phyloP scores from a whole-genome alignment of 2,329 filamentous ascomycete genomes.

The Nigrospora oryzae region DNA sequence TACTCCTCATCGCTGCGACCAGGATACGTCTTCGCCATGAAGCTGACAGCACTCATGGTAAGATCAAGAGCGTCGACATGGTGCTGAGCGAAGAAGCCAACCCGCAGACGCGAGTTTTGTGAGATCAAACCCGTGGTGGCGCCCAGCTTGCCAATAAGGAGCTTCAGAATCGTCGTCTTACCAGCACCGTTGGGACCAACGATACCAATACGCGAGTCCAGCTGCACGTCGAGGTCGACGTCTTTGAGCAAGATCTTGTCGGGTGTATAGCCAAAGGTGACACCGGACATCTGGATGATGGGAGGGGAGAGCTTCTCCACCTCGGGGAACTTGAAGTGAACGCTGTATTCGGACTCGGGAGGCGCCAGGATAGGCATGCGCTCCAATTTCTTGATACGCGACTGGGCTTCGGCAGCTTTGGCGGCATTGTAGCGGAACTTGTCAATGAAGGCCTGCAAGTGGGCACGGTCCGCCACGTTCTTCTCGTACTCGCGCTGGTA shows the following conservation, averaged over 20 bases:
- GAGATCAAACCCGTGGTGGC: slow-evolving; percentile 76
- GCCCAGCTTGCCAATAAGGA: slow-evolving; percentile 81
- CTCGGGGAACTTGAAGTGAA: slow-evolving; percentile 95
- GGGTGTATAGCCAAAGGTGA: slow-evolving; percentile 78
- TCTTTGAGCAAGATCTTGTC: slow-evolving; percentile 75
- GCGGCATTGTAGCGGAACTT: slow-evolving; percentile 99
- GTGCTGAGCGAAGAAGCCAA: slow-evolving; percentile 97
- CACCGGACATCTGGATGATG: slow-evolving; percentile 93
- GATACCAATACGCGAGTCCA: slow-evolving; percentile 96
- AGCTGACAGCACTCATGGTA: slow-evolving; percentile 79
- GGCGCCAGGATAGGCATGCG: slow-evolving; percentile 88
- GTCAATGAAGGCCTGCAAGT: slow-evolving; percentile 97
- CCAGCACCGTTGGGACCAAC: slow-evolving; percentile 98
- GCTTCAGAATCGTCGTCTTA: slow-evolving; percentile 96
- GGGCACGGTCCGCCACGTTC: slow-evolving; percentile 88
- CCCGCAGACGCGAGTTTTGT: slow-evolving; percentile 75
- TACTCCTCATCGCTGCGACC: slow-evolving; percentile 95
- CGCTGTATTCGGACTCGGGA: slow-evolving; percentile 88
- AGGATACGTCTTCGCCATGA: slow-evolving; percentile 90
- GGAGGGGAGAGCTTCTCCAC: slow-evolving; percentile 96
- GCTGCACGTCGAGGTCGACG: slow-evolving; percentile 92
- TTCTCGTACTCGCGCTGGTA: slow-evolving; percentile 97
- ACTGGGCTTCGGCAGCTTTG: slow-evolving; percentile 97
- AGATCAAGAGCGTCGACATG: slow-evolving; percentile 95
- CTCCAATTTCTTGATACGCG: slow-evolving; percentile 97